phyloP scores from a whole-genome alignment of 257 asterid genomes.

The Solanum ossicruentum region DNA sequence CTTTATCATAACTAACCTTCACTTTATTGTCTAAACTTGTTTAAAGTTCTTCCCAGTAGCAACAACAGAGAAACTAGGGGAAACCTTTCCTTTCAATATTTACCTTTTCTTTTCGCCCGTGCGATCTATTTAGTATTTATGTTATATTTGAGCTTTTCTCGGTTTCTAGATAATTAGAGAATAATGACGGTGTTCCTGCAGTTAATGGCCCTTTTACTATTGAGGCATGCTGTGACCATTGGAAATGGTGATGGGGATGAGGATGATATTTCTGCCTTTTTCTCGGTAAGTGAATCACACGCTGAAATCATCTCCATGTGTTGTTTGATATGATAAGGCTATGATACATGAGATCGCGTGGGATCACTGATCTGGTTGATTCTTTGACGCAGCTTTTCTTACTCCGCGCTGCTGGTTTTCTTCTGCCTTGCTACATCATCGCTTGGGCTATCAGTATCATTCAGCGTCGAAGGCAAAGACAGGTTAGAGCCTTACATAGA shows the following conservation, averaged over 20 bases:
- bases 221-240: conserved; percentile 35
- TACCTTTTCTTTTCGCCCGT: neutral
- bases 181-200: neutral
- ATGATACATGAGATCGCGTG: neutral
- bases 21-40: neutral
- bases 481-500: conserved; percentile 15
- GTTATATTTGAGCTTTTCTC: neutral
- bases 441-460: conserved; percentile 39
- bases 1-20: neutral
- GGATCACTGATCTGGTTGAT: neutral
- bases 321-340: neutral
- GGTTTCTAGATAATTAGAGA: neutral
- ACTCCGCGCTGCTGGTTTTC: conserved; percentile 42
- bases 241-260: conserved; percentile 32
- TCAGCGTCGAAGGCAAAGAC: conserved; percentile 44
- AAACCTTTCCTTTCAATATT: neutral
- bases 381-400: conserved; percentile 23
- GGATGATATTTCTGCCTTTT: conserved; percentile 30
- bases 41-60: neutral
- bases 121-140: neutral
- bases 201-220: conserved; percentile 40
- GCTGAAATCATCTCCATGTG: neutral
- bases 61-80: neutral
- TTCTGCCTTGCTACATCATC: conserved; percentile 38
- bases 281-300: conserved; percentile 22